A percentile compares a stretch with the other conserved stretches of the same genome.
phyloP scores from a whole-genome alignment of 78 protist species.

The Planoprotostelium fungivorum region DNA sequence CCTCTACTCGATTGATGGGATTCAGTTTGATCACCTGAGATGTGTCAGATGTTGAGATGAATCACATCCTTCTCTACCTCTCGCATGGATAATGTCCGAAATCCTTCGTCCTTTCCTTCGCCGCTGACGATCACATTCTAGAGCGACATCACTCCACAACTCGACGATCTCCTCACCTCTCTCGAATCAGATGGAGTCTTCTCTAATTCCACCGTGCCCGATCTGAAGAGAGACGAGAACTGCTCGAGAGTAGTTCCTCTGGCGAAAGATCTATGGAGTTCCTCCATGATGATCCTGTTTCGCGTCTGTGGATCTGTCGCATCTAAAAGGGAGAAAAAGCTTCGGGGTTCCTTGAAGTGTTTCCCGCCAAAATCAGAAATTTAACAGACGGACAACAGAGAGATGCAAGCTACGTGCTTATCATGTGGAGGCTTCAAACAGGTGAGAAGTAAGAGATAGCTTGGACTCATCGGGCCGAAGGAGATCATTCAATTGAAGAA shows the following conservation, averaged over 20 bases:
- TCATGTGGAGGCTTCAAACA: background rate
- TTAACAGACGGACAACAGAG: background rate
- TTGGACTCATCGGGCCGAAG: background rate
- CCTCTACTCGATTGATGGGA: background rate
- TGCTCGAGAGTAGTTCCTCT: background rate
- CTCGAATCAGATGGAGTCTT: background rate
- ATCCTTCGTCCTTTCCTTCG: background rate
- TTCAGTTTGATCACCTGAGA: background rate
- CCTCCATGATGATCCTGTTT: background rate
- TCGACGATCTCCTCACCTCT: background rate
- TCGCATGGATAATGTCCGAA: background rate
- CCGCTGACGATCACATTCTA: background rate
- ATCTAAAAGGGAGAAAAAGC: too few relatives aligned
- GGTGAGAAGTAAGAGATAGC: background rate
- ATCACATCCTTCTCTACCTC: background rate
- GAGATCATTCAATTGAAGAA: background rate
- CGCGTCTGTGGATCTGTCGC: too few relatives aligned
- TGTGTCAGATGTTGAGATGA: background rate
- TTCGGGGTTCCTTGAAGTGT: too few relatives aligned
- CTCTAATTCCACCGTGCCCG: background rate
- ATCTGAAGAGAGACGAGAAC: background rate
- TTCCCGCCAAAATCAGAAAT: background rate
- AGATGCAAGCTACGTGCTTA: background rate
- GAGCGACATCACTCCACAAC: background rate
- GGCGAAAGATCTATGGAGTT: background rate